Evolutionary conservation across 257 asterid species (phyloP), one percentile per base, ranked within the genome.

Genomic region (Buddleja alternifolia): DNA sequence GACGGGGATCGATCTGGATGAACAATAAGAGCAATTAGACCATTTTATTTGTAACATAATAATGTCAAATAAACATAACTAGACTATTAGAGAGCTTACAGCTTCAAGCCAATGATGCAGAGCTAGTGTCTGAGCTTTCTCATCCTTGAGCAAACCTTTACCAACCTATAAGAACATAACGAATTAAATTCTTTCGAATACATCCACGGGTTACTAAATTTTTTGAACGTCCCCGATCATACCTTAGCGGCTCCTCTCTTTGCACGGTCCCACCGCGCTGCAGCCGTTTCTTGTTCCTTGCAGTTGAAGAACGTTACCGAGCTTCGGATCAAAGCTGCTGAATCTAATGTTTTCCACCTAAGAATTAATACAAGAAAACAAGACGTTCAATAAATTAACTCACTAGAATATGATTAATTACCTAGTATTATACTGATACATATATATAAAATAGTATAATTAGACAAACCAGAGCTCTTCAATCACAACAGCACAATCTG

Each of bases 21-120:
- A 48, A 71, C 15, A 29, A 56, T 10, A n/a, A 40, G 10, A 14
- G 7, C 21, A 37, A 75, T 3, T 29, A 29, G 8, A 10, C 6
- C 23, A 61, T 20, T 41, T 11, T 6, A 42, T n/a, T n/a, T 9
- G 10, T n/a, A 11, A 25, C 17, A 12, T 14, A 10, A 8, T 41
- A 16, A 29, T 29, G n/a, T 24, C 4, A 46, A 63, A 14, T 16
- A 45, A 14, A 25, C 34, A 42, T 42, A 29, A 29, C 34, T 29
- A 29, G 2, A 29, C n/a, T 39, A 19, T 45, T 34, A 21, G 15
- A 73, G 60, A 47, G 54, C 83, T 75, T 82, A 88, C 93, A 59
- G 90, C 96, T 81, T 86, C 96, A 46, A 89, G 88, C 96, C 96
- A 89, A 74, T 89, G 96, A 67, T 82, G 96, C 60, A 87, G 77